Base-by-base conservation (phyloP, 2,329 filamentous ascomycete species). In the Beauveria bassiana region DNA sequence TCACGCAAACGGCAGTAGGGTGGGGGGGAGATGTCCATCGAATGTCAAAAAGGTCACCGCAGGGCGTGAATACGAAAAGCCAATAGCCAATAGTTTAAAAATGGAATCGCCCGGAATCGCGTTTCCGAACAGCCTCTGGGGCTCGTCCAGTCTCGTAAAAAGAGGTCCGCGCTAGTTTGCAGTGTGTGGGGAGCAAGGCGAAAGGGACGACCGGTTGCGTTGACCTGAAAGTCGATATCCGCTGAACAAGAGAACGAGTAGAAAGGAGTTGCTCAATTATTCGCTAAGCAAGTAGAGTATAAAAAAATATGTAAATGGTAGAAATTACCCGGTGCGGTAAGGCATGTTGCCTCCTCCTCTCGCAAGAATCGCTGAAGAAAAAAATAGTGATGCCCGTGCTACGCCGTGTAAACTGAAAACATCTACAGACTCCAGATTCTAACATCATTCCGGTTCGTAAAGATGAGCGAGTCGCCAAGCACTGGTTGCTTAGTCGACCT, bases 401-500 rank as follows among this genome's bases (percentile, higher is more conserved):
- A 53, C 57, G 57, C 57, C 57, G 24, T 40, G 20, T 31, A 51
- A 59, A 53, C 38, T 38, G 38, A 40, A 52, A 53, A 31, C 24
- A 38, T 60, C 49, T 26, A 59, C 8, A 52, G 26, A 60, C 38
- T 16, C 43, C 49, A 38, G 38, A 18, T 42, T 51, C 12, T 50
- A 40, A 53, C 1, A 46, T 60, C 57, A 38, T 60, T 26, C 46
- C 57, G 26, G 40, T 60, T 59, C 57, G 57, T 60, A 28, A 60
- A 53, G 26, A 18, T 46, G 24, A 46, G 38, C 24, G 24, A 26
- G 6, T 6, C 26, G 57, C 12, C 14, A 20, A 22, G 46, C 20
- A 24, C 22, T 20, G 57, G n/a, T 14, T 38, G 43, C 52, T 43
- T 50, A 82, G 63, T 82, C 80, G 26, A 77, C 75, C 65, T 82